Base-by-base conservation (phyloP, 495 filamentous ascomycete genomes). In the Podospora anserina region DNA sequence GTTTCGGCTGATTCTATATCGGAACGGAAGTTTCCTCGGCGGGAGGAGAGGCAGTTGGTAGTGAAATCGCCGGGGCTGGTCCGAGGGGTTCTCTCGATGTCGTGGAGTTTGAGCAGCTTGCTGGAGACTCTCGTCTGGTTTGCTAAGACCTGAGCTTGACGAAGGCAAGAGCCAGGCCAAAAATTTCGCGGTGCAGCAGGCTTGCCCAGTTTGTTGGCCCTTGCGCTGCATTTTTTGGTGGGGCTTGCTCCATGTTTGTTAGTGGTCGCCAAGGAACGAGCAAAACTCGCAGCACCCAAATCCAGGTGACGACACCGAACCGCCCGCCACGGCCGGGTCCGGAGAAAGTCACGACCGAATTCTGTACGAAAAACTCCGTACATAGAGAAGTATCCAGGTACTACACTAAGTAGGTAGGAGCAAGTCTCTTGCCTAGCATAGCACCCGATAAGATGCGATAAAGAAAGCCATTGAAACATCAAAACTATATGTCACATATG, bases 131-230 rank as follows among this genome's bases (percentile, higher is more conserved):
- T 28, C 19, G 58, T 61, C 23, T 62, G 61, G 23, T 39, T 55
- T 49, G 20, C 58, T 58, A 39, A 65, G 61, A 19, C 63, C 65
- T 44, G 57, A 61, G 27, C 54, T 66, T n/a, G 67, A 61, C 63
- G 61, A 70, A 66, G 67, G 30, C 30, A 32, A 7, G 39, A 72
- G 70, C 70, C 68, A 60, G 63, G 69, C 74, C 74, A 77, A 75
- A 77, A 77, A 77, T 77, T 77, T 77, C 73, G 68, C 69, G 71
- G 67, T 69, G 55, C 55, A 58, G 55, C 55, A 59, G 54, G 66
- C 69, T 66, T 20, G 59, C 66, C 19, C 66, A 23, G 32, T 34
- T 56, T 67, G 73, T 56, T 67, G 73, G 73, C 65, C 69, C 68
- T 44, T 71, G 61, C 61, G 28, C 27, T 49, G 15, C 13, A 11